Conservation (phyloP, 1,284 basidiomycete species). For the Cerrena zonata region DNA sequence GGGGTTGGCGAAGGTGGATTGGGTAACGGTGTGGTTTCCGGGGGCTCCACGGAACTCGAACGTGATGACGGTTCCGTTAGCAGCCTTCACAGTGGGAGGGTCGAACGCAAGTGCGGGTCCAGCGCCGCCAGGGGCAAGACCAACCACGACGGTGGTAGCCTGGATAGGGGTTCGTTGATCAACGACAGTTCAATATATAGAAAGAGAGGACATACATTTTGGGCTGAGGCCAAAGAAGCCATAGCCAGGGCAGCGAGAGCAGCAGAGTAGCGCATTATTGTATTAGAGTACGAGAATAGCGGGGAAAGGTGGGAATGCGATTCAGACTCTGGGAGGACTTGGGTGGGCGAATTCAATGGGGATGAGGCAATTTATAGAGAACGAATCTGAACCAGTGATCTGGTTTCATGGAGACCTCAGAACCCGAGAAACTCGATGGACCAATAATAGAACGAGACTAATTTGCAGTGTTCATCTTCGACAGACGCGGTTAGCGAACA, state of each 20-base stretch:
- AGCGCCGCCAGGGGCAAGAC: slow-evolving; percentile 16
- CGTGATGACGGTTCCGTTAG: slow-evolving; percentile 40
- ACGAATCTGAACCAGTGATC: neutral
- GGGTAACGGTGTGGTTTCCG: slow-evolving; percentile 51
- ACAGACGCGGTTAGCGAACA: neutral
- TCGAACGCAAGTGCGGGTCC: slow-evolving; percentile 39
- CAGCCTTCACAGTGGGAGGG: slow-evolving; percentile 37
- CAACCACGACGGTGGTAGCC: slow-evolving; percentile 34
- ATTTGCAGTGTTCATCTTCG: neutral
- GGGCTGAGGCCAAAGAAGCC: neutral
- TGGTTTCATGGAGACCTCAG: neutral
- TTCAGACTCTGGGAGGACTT: neutral
- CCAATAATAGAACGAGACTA: neutral
- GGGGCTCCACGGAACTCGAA: slow-evolving; percentile 44
- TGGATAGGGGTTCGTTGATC: neutral
- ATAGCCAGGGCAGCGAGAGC: neutral
- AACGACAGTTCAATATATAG: neutral
- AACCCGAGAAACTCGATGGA: neutral
- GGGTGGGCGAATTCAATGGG: no score
- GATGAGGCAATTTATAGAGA: neutral
- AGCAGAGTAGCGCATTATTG: neutral
- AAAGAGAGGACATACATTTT: neutral
- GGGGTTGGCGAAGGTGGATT: slow-evolving; percentile 42
- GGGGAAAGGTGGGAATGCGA: neutral
- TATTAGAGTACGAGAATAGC: neutral